Conservation (phyloP, 2,329 filamentous ascomycete species). For the Aspergillus quadrilineatus region DNA sequence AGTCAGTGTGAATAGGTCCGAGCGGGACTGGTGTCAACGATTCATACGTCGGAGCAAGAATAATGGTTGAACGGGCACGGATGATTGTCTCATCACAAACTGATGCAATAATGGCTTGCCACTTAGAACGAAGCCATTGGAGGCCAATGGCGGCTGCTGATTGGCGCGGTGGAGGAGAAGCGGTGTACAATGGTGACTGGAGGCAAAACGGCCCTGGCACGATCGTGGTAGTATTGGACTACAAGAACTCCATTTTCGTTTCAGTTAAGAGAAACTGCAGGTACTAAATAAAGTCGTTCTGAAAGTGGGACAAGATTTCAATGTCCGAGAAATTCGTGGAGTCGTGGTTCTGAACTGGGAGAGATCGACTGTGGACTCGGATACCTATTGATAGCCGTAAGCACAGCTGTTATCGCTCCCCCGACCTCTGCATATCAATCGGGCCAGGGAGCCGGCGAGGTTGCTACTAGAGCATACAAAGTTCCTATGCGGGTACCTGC, state of each 20-base stretch:
- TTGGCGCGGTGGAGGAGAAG: constrained; percentile 25
- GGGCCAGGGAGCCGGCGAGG: too few relatives aligned
- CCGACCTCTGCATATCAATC: too few relatives aligned
- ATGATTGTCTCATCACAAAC: constrained; percentile 19
- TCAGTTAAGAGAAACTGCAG: not conserved
- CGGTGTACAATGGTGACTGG: constrained; percentile 21
- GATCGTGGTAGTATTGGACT: too few relatives aligned
- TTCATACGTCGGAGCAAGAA: constrained; percentile 2
- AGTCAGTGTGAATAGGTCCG: not conserved
- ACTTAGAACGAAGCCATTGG: constrained; percentile 7
- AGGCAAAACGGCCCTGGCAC: not conserved
- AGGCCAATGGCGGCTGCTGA: constrained; percentile 14
- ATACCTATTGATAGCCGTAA: not conserved
- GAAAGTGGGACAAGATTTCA: not conserved
- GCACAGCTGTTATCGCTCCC: not conserved
- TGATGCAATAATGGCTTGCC: constrained; percentile 15
- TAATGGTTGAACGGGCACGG: constrained; percentile 3
- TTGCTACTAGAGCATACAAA: too few relatives aligned
- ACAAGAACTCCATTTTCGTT: not conserved
- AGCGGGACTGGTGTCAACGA: constrained; percentile 6
- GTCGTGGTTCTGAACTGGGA: not conserved
- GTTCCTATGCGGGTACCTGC: too few relatives aligned
- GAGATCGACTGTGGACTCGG: not conserved
- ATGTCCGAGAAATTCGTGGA: not conserved
- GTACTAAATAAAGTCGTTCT: not conserved